phyloP scores from a whole-genome alignment of 1,284 basidiomycete species.

The Boletellus sp. region DNA sequence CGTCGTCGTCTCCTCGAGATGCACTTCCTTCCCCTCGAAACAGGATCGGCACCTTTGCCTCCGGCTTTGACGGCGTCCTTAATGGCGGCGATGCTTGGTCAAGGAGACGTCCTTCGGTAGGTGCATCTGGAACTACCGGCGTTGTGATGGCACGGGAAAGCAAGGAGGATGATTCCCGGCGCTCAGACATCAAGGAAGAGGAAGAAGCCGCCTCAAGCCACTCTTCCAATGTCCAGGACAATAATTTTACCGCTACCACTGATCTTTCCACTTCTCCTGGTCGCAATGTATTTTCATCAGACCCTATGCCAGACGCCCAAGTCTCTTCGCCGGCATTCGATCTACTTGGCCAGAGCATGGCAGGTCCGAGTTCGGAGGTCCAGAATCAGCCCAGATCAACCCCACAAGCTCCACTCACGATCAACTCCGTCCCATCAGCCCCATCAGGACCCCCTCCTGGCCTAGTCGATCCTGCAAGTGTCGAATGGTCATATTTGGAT shows the following conservation, averaged over 20 bases:
- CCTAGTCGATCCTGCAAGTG: constrained; percentile 55
- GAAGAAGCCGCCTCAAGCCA: constrained; percentile 42
- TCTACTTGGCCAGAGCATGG: constrained; percentile 11
- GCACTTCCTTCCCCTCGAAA: constrained; percentile 62
- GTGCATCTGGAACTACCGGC: constrained; percentile 40
- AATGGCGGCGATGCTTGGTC: constrained; percentile 65
- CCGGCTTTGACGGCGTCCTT: constrained; percentile 70
- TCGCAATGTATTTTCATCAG: constrained; percentile 8
- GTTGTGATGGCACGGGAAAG: constrained; percentile 34
- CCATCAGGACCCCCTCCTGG: constrained; percentile 44
- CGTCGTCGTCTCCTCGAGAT: constrained; percentile 55
- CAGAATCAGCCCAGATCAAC: constrained; percentile 10
- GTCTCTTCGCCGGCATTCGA: constrained; percentile 9
- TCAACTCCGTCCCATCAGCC: constrained; percentile 23
- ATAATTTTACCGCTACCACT: constrained; percentile 4
- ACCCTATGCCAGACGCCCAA: constrained; percentile 6
- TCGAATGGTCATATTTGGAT: constrained; percentile 92
- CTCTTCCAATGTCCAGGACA: constrained; percentile 10
- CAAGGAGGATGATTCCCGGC: constrained; percentile 41
- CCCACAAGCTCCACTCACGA: constrained; percentile 13
- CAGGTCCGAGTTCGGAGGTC: constrained; percentile 16
- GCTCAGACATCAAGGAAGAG: constrained; percentile 54
- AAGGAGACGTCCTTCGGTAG: constrained; percentile 55
- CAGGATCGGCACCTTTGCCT: constrained; percentile 49
- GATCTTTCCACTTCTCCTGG: constrained; percentile 12